Conservation (phyloP, 1,284 basidiomycete species). For the Phellinidium pouzarii region DNA sequence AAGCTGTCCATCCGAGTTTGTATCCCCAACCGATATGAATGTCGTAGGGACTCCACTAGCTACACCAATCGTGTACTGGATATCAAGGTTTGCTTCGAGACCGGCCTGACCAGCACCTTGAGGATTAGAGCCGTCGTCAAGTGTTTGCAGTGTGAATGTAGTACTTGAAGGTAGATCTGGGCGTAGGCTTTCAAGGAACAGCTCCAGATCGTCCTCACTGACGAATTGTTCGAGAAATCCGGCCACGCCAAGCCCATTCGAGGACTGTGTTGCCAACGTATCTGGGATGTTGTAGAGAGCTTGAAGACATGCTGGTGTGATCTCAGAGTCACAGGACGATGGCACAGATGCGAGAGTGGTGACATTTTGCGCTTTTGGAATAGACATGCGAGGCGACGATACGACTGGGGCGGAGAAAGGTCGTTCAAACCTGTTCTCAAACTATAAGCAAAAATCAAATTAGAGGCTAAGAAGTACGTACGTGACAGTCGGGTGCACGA, state of each 20-base stretch:
- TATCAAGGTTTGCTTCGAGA: constrained; percentile 31
- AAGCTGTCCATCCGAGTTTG: constrained; percentile 18
- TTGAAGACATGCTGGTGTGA: constrained; percentile 21
- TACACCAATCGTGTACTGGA: constrained; percentile 32
- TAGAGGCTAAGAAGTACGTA: not conserved
- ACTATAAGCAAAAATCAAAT: not conserved
- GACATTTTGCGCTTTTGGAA: constrained; percentile 5
- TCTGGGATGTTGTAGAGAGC: constrained; percentile 21
- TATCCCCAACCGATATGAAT: constrained; percentile 23
- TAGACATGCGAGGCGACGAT: constrained; percentile 2
- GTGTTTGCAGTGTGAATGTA: constrained; percentile 18
- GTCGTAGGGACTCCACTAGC: constrained; percentile 22
- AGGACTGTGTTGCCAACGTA: constrained; percentile 19
- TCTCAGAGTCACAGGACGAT: constrained; percentile 11
- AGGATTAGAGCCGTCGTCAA: constrained; percentile 23
- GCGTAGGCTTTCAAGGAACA: constrained; percentile 11
- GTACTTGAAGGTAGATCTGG: constrained; percentile 21
- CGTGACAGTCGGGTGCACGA: constrained; percentile 27
- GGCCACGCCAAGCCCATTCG: constrained; percentile 20
- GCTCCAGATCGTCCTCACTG: constrained; percentile 19
- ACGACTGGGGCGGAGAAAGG: constrained; percentile 15
- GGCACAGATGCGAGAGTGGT: constrained; percentile 12
- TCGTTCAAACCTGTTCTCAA: constrained; percentile 13
- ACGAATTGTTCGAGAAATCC: constrained; percentile 23
- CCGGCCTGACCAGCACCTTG: constrained; percentile 22